Conservation (phyloP, 108 stramenopile genomes). For the Skeletonema menzelii region DNA sequence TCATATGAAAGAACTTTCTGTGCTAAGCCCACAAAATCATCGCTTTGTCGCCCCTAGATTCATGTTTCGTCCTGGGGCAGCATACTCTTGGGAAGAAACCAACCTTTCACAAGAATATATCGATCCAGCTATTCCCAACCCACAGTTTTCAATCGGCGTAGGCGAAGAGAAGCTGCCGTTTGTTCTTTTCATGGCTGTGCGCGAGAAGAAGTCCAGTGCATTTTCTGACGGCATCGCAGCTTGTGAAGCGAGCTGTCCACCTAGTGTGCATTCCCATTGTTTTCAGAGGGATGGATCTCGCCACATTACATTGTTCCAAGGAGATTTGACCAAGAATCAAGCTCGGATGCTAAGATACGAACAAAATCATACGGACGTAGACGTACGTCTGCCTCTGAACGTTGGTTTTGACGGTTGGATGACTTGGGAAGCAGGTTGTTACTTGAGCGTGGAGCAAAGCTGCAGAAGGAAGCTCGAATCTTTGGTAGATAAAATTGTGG, state of each 20-base stretch:
- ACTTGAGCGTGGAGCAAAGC: background rate
- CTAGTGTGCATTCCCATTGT: background rate
- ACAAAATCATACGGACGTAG: background rate
- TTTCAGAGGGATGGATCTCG: background rate
- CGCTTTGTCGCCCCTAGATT: conserved; percentile 82
- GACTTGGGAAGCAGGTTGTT: background rate
- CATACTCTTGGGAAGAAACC: conserved; percentile 58
- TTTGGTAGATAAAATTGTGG: background rate
- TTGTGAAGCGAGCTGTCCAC: conserved; percentile 1
- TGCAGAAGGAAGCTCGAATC: background rate
- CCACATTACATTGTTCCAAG: background rate
- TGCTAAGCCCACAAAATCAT: conserved; percentile 16
- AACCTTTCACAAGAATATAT: background rate
- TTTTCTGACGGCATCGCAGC: background rate
- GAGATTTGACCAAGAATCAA: background rate
- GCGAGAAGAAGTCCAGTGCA: background rate
- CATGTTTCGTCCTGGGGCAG: conserved; percentile 60
- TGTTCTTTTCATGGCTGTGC: background rate
- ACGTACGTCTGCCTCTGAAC: background rate
- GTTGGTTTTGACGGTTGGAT: conserved; percentile 1
- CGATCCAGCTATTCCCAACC: background rate
- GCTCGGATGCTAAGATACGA: background rate
- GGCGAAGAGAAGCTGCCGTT: background rate
- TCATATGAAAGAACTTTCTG: conserved; percentile 65
- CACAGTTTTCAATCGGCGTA: background rate